Evolutionary conservation across 179 eudicot species (phyloP).

Genomic region (Gypsophila paniculata): DNA sequence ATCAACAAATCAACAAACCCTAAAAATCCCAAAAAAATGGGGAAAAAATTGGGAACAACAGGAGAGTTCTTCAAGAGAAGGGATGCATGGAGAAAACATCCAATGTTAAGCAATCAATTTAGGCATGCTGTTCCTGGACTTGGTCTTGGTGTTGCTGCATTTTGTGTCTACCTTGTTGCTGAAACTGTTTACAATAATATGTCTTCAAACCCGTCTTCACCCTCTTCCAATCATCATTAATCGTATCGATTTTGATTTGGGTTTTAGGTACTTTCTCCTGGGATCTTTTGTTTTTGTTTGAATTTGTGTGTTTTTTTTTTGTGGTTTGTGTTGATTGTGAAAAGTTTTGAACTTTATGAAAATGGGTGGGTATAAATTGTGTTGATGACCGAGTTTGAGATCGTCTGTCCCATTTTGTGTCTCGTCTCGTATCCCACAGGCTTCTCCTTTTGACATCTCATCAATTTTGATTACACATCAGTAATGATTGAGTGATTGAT

Average conservation of each 20-base stretch:
- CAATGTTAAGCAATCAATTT: constrained; percentile 71
- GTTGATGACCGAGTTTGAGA: too few species aligned
- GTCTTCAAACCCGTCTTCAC: constrained; percentile 39
- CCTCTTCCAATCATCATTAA: constrained; percentile 28
- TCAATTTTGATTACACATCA: too few species aligned
- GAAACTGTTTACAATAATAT: constrained; percentile 64
- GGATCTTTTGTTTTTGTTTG: neutral
- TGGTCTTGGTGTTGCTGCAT: constrained; percentile 76
- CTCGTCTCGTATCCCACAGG: too few species aligned
- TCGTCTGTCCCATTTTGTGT: too few species aligned
- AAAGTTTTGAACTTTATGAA: too few species aligned
- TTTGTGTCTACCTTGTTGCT: constrained; percentile 67
- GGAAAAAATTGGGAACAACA: constrained; percentile 66
- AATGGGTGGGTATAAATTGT: neutral
- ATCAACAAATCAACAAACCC: neutral
- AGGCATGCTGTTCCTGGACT: constrained; percentile 86
- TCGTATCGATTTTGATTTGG: neutral
- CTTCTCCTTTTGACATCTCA: too few species aligned
- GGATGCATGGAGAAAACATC: constrained; percentile 94
- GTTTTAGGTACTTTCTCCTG: neutral
- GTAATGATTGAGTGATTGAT: neutral
- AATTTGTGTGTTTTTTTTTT: neutral
- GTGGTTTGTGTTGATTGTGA: neutral
- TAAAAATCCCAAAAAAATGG: constrained; percentile 24
- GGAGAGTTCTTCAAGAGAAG: constrained; percentile 96